Evolutionary conservation across 208 protist genomes (phyloP), one percentile per base, ranked within the genome.

Genomic region (Crithidia thermophila): DNA sequence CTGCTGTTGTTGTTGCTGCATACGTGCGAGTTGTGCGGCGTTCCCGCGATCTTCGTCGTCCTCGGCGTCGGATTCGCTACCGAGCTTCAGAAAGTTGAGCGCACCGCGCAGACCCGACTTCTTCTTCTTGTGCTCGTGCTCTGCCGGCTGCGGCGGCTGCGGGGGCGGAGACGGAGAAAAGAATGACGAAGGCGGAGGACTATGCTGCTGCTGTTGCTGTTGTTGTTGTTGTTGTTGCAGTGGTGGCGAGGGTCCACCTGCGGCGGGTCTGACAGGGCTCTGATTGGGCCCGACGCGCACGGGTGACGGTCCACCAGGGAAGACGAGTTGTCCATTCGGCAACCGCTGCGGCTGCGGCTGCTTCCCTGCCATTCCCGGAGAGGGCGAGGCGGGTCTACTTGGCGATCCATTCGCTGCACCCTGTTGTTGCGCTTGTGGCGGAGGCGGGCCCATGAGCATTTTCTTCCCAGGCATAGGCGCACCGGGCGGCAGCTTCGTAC

Each of bases 361-460:
- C 39, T 46, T 46, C 23, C 14, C 18, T 1, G 39, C 40, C 1
- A 39, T 20, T 9, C 27, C 55, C 21, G 39, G 40, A 33, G 52
- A 45, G 10, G 36, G 36, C 3, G 9, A 31, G 3, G 20, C 28
- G 10, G 52, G 52, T 2, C n/a, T n/a, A n/a, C 31, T 31, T n/a
- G 36, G 55, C 10, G 39, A 25, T 20, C 14, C 36, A 33, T 18
- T 25, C 3, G 36, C n/a, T n/a, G n/a, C n/a, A n/a, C n/a, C 39
- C 55, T 45, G 34, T 5, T 21, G 55, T 21, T 49, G 37, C 25
- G 20, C 6, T 30, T 2, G 2, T 1, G 55, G 16, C 13, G 42
- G n/a, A 4, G 18, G 25, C 3, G 16, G 16, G 40, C 42, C 28
- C 46, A 69, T 57, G 52, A 75, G 49, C 68, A 60, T 66, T 31